A percentile compares a stretch with the other conserved stretches of the same genome.
phyloP scores from a whole-genome alignment of 2,329 filamentous ascomycete genomes.

The Arthrobotrys conoides region DNA sequence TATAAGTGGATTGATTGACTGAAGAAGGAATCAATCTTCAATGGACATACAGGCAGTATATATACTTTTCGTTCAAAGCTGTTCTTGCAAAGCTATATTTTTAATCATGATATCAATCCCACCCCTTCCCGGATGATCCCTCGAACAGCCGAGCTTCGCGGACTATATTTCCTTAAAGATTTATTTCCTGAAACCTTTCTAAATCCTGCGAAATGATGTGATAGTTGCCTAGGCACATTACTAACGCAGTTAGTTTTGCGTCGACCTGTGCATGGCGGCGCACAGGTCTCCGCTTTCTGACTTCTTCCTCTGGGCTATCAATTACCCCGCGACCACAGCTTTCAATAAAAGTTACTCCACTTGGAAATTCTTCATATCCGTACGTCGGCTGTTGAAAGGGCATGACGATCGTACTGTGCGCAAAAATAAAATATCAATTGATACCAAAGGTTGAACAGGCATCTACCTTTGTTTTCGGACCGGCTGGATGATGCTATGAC shows the following conservation, averaged over 20 bases:
- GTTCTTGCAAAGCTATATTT: neutral
- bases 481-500: too few relatives aligned
- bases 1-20: neutral
- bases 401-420: neutral
- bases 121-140: neutral
- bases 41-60: constrained; percentile 6
- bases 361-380: constrained; percentile 22
- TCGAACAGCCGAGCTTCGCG: constrained; percentile 22
- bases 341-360: neutral
- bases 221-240: constrained; percentile 9
- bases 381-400: neutral
- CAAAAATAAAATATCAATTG: too few relatives aligned
- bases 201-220: constrained; percentile 18
- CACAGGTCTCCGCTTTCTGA: neutral
- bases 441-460: too few relatives aligned
- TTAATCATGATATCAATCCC: too few relatives aligned
- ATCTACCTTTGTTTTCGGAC: too few relatives aligned
- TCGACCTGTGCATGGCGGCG: neutral
- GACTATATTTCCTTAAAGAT: neutral
- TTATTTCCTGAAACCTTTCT: neutral
- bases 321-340: constrained; percentile 29
- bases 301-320: neutral
- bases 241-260: neutral
- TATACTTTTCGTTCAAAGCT: constrained; percentile 19
- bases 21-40: neutral